Evolutionary conservation across 2,329 filamentous ascomycete genomes (phyloP), one percentile per base, ranked within the genome.

Genomic region (Epichloe sylvatica): DNA sequence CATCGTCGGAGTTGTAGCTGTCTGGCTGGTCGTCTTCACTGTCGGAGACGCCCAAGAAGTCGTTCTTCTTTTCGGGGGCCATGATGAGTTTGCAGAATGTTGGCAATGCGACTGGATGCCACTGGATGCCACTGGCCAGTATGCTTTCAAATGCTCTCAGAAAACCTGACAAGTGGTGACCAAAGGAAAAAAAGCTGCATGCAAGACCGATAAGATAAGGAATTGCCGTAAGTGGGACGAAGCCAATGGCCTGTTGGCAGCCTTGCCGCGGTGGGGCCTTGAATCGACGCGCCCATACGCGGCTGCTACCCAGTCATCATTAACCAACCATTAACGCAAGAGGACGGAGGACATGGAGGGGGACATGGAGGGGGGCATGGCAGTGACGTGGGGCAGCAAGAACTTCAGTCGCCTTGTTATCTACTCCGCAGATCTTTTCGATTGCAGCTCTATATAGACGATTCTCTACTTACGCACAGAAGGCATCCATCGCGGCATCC

Each of bases 1-100:
- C 80, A 43, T 81, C 76, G 21, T 84, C 83, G 0, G 84, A 88
- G 54, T 85, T 72, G 62, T 85, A 86, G 50, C 75, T 79, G 46
- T 71, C 67, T 54, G 68, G 67, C 37, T 72, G 71, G 43, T 81
- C 77, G 36, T 80, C 77, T 19, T 80, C 76, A 59, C 79, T 83
- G 17, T 78, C 73, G 3, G 60, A 63, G 2, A 68, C 71, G 54
- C 82, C 79, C 33, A 90, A 75, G 58, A 83, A 90, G 47, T 85
- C 76, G 63, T 88, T 88, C 56, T 77, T 76, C 61, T 84, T 87
- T 60, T 82, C 77, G 39, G 78, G 71, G 1, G 81, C 66, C 84
- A 89, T 88, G 36, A 33, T 41, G 42, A 15, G 36, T 19, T 35
- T 17, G 34, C 19, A 17, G 4, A 23, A 19, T 17, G 15, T 23